Evolutionary conservation across 768 basidiomycete species (phyloP), one percentile per base, ranked within the genome.

Genomic region (Serendipita sp.): DNA sequence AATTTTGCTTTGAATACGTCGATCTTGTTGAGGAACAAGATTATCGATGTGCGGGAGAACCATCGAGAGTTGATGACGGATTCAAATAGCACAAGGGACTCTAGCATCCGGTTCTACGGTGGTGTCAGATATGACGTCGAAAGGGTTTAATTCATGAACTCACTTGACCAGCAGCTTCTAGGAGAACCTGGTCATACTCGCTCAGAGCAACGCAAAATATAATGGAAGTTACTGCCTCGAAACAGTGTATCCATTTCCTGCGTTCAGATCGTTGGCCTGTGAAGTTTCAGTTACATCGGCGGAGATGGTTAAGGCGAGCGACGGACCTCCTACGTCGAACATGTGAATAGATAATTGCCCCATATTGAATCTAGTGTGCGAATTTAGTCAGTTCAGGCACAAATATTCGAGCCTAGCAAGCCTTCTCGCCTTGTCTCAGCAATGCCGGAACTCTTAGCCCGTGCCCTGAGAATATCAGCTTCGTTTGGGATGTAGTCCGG

Each of bases 381-480:
- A 18, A 28, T n/a, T 30, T 4, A 44, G 2, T 16, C 32, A 5
- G 38, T n/a, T 32, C 4, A 15, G 70, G 71, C 47, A 58, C 72
- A 71, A 77, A 76, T 48, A 78, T 76, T 65, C 73, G 74, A 65
- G 78, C 67, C 66, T 75, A 74, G 30, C 77, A 77, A 71, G 74
- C 75, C 66, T 74, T n/a, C 56, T n/a, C 4, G 35, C 70, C 86
- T 75, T 3, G 93, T 96, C 75, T 97, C 93, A 3, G 84, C 85
- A 69, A 97, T 94, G 16, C 92, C 92, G 2, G 88, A 85, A 64
- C 85, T 91, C 78, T 94, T 94, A 65, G 84, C 83, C 68, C 91
- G 82, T n/a, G 91, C 90, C 30, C 91, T 79, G 32, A 97, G 77
- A 2, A 95, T 88, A 71, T 97, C 94, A 4, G 81, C 84, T 70